These are phyloP conservation scores for Monosiga brevicollis DNA, from an alignment of 78 protist species.

Conservation along the genomic window DNA sequence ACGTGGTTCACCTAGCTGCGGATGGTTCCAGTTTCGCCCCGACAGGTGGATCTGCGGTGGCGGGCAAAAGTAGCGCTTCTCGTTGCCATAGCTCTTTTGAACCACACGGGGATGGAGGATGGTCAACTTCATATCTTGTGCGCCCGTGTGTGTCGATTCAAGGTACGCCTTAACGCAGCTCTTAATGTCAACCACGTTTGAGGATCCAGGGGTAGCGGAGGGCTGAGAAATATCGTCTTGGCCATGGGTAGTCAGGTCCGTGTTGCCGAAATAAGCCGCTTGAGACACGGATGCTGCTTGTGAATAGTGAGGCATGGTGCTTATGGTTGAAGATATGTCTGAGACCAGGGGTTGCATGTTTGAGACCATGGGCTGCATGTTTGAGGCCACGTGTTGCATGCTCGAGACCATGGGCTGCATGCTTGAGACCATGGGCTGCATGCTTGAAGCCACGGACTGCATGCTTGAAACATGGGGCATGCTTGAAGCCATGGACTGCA, in stretches of 20 bases:
- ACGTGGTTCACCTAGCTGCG: background rate
- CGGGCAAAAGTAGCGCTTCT: conserved; percentile 21
- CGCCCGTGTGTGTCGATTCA: background rate
- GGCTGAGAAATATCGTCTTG: background rate
- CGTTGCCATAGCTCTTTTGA: conserved; percentile 15
- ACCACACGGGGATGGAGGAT: conserved; percentile 7
- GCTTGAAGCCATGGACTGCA: background rate
- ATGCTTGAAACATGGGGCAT: background rate
- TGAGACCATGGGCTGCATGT: background rate
- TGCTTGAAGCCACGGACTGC: background rate
- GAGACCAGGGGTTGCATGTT: background rate
- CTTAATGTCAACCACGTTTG: background rate
- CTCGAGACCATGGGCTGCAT: background rate
- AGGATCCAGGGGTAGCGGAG: background rate
- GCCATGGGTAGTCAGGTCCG: background rate
- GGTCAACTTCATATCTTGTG: background rate
- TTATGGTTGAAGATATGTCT: background rate
- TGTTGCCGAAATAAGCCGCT: background rate
- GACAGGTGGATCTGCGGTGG: background rate
- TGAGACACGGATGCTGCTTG: too few relatives aligned
- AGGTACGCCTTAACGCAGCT: background rate
- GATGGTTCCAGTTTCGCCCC: background rate
- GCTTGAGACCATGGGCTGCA: background rate
- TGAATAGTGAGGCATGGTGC: too few relatives aligned
- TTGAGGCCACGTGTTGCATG: background rate